Evolutionary conservation across 768 basidiomycete genomes (phyloP), one percentile per base, ranked within the genome.

Genomic region (Termitomyces sp.): DNA sequence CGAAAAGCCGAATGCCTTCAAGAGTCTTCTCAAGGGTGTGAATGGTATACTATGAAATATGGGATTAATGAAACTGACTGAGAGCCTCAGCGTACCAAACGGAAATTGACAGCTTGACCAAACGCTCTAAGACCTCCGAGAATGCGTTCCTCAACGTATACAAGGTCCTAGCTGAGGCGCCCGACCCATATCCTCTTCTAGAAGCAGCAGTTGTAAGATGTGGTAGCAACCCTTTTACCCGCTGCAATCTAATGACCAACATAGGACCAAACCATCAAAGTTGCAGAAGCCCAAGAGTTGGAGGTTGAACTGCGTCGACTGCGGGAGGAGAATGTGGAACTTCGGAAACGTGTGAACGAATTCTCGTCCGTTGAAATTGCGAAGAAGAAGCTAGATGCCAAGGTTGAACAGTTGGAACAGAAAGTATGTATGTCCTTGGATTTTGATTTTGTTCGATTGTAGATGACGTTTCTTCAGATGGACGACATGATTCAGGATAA

Each of bases 101-200:
- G 3, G 97, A 98, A 75, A 98, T 99, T 56, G 97, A 99, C 77
- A 88, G 78, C 67, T 84, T 99, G 62, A 98, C 96, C 0, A 90
- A 92, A 63, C 89, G 97, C 9, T 92, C 89, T 38, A 98, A 98
- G 69, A 73, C 82, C 23, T 90, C 95, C 10, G 97, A 99, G 78
- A 95, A 90, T 65, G 92, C 95, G 0, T 98, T 99, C 73, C 78
- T 98, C n/a, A 92, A 87, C 64, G 89, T 95, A 19, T 98, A 98
- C 80, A 98, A 98, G 69, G 84, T 96, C 21, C 74, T 99, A 8
- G 95, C 96, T 0, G 97, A 99, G 66, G 96, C 92, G 3, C 97
- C 96, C 0, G 97, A 99, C 69, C 97, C 97, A 16, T 97, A 96
- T 69, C 97, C 97, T 9, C 78, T 98, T 7, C 84, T 99, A 14